Conservation (phyloP, 495 filamentous ascomycete species). For the Thozetella sp. region DNA sequence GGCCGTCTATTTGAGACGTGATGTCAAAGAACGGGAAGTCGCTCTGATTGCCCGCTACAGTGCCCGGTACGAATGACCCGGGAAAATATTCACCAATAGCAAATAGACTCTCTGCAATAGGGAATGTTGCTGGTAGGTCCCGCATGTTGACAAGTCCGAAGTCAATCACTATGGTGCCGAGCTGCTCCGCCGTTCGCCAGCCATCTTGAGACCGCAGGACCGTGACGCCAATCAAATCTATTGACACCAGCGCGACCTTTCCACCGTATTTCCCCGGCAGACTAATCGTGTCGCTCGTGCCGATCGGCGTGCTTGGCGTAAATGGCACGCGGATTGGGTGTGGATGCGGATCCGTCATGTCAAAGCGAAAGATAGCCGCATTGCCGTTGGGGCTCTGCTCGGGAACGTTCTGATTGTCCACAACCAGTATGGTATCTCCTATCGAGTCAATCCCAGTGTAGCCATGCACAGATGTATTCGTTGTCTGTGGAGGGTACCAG, state of each 20-base stretch:
- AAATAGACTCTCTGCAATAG: conserved; percentile 22
- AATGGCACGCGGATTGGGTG: conserved; percentile 11
- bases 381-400: conserved; percentile 9
- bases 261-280: conserved; percentile 27
- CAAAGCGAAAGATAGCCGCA: conserved; percentile 20
- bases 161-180: conserved; percentile 23
- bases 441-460: conserved; percentile 20
- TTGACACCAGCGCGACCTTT: conserved; percentile 23
- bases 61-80: conserved; percentile 20
- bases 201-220: conserved; percentile 28
- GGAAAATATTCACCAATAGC: conserved; percentile 23
- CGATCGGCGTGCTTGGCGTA: conserved; percentile 7
- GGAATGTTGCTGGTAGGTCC: conserved; percentile 22
- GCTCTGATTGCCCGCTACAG: conserved; percentile 24
- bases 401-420: conserved; percentile 10
- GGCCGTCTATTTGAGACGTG: conserved; percentile 7
- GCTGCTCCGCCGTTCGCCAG: conserved; percentile 27
- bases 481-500: conserved; percentile 12
- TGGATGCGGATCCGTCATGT: conserved; percentile 13
- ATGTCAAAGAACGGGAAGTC: conserved; percentile 24
- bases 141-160: conserved; percentile 9
- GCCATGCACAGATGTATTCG: conserved; percentile 17
- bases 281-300: conserved; percentile 23
- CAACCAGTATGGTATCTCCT: conserved; percentile 19
- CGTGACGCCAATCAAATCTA: conserved; percentile 22